Conservation (phyloP, 176 grass and related monocot species). For the Pontederia paniculata region DNA sequence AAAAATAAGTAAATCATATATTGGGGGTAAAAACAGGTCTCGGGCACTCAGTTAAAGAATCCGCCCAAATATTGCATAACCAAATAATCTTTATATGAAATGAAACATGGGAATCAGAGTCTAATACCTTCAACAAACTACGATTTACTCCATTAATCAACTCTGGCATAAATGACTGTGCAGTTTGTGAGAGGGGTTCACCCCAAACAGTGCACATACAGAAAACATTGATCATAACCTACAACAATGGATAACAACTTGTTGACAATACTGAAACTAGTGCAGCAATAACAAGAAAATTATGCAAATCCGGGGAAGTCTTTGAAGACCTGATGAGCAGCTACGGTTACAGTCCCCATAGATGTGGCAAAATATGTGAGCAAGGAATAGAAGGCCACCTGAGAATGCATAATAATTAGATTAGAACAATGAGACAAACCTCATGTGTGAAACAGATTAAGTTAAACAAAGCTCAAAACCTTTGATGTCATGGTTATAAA, state of each 20-base stretch:
- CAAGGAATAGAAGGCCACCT: conserved; percentile 94
- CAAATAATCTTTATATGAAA: background rate
- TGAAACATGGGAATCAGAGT: conserved; percentile 2
- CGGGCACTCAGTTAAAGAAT: no score
- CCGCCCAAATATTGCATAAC: background rate
- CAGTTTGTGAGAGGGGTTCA: conserved; percentile 94
- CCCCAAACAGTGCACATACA: conserved; percentile 98
- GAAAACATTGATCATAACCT: conserved; percentile 95
- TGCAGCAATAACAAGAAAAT: conserved; percentile 14
- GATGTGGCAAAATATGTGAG: conserved; percentile 88
- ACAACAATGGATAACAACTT: conserved; percentile 23
- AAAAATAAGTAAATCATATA: no score
- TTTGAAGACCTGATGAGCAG: conserved; percentile 63
- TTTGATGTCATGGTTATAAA: conserved; percentile 97
- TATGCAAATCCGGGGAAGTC: background rate
- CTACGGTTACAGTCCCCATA: conserved; percentile 81
- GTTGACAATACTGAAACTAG: conserved; percentile 11
- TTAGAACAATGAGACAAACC: background rate
- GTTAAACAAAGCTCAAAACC: conserved; percentile 24
- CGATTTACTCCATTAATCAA: conserved; percentile 79
- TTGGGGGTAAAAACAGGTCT: no score
- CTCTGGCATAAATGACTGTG: conserved; percentile 94
- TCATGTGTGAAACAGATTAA: no score
- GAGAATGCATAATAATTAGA: conserved; percentile 21
- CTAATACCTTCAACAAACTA: conserved; percentile 71